Percentiles rank a stretch among this genome's conserved stretches.
Evolutionary conservation across 768 basidiomycete genomes (phyloP).

Genomic region (Tricholoma matsutake): DNA sequence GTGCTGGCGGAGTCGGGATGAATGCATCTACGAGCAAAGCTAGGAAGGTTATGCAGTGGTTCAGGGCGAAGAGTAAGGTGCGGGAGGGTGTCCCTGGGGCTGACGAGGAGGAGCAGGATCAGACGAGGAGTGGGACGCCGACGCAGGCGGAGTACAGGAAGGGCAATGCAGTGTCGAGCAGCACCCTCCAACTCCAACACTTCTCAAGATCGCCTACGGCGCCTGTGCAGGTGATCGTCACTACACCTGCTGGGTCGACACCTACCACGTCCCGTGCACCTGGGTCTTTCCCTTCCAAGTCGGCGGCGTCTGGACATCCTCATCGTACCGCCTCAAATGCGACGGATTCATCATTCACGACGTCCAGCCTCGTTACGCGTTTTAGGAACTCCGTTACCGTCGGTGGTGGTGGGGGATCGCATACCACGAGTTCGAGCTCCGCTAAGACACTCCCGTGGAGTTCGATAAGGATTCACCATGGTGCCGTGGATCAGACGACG

Average conservation of each 20-base stretch:
- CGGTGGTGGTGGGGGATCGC: conserved; percentile 29
- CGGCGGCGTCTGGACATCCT: conserved; percentile 23
- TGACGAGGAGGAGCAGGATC: conserved; percentile 19
- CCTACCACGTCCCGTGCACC: conserved; percentile 18
- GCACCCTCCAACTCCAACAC: conserved; percentile 33
- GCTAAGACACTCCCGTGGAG: conserved; percentile 33
- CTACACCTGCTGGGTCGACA: conserved; percentile 39
- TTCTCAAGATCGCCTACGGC: conserved; percentile 16
- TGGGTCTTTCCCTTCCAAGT: conserved; percentile 19
- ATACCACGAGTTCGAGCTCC: conserved; percentile 27
- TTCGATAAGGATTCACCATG: conserved; percentile 80
- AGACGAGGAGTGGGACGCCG: conserved; percentile 23
- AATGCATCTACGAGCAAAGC: conserved; percentile 84
- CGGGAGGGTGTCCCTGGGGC: conserved; percentile 33
- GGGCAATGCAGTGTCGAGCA: conserved; percentile 30
- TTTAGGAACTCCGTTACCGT: conserved; percentile 51
- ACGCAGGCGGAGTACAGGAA: conserved; percentile 28
- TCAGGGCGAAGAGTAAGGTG: conserved; percentile 69
- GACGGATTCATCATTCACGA: conserved; percentile 39
- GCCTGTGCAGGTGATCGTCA: conserved; percentile 40
- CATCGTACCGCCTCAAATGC: conserved; percentile 43
- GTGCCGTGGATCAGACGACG: conserved; percentile 87
- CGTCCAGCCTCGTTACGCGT: conserved; percentile 43
- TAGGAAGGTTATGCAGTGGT: conserved; percentile 98
- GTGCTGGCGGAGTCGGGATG: conserved; percentile 34